These are phyloP conservation scores for Seiridium cupressi DNA, from an alignment of 2,329 filamentous ascomycete genomes.

Conservation along the genomic window DNA sequence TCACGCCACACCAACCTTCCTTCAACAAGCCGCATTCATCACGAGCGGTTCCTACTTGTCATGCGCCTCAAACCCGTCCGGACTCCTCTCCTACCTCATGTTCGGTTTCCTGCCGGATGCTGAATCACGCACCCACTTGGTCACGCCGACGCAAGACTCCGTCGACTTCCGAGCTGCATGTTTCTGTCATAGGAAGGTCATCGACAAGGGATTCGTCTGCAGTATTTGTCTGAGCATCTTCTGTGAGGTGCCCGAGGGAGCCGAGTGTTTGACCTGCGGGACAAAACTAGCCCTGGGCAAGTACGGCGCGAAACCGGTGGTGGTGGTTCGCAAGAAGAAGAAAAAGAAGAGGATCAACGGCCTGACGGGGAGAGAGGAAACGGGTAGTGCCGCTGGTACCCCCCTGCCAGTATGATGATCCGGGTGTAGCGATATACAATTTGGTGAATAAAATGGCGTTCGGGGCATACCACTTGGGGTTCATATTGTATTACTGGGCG, in stretches of 20 bases:
- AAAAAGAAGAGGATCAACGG: slow-evolving; percentile 70
- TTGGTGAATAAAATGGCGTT: neutral
- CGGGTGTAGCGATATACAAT: neutral
- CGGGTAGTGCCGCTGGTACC: slow-evolving; percentile 59
- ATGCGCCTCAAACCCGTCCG: slow-evolving; percentile 55
- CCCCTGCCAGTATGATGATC: slow-evolving; percentile 41
- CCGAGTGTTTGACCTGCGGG: slow-evolving; percentile 79
- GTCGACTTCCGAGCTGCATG: slow-evolving; percentile 98
- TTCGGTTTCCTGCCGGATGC: slow-evolving; percentile 78
- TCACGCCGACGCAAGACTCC: slow-evolving; percentile 77
- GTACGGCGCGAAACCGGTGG: slow-evolving; percentile 75
- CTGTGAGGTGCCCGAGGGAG: slow-evolving; percentile 62
- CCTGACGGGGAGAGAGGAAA: slow-evolving; percentile 47
- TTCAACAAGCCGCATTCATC: slow-evolving; percentile 81
- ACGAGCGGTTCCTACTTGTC: slow-evolving; percentile 56
- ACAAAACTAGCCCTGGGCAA: slow-evolving; percentile 73
- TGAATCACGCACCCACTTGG: slow-evolving; percentile 57
- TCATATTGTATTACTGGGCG: no score
- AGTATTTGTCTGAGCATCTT: slow-evolving; percentile 96
- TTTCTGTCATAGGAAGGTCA: slow-evolving; percentile 89
- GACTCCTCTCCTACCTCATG: slow-evolving; percentile 90
- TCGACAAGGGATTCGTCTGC: slow-evolving; percentile 93
- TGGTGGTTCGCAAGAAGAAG: slow-evolving; percentile 69
- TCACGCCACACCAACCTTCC: slow-evolving; percentile 81
- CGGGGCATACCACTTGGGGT: neutral